Evolutionary conservation across 176 grass and related monocot genomes (phyloP), one percentile per base, ranked within the genome.

Genomic region (Puccinellia tenuiflora): DNA sequence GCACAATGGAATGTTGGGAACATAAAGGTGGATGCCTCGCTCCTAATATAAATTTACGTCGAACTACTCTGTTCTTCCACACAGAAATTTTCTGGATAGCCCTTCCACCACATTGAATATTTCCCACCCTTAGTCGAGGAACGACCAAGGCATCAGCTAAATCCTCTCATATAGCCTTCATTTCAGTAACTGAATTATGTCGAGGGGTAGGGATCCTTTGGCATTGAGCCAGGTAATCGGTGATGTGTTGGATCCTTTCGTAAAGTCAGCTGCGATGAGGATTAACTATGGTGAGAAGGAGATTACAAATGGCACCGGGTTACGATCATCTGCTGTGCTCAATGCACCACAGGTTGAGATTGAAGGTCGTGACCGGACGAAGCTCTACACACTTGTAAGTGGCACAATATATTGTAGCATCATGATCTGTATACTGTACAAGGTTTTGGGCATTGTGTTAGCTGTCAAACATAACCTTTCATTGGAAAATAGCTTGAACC

Each of bases 331-430:
- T 33, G 83, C 61, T 5, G 86, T 94, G 48, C 40, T 77, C 46
- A 82, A 76, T 88, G 85, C 84, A 75, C 96, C 93, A 10, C 81
- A 88, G 17, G 91, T 96, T 28, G 69, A 92, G 79, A 86, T 99
- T 51, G 87, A 81, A 86, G 92, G 96, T 24, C 83, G 20, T 47
- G 91, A 91, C 66, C 85, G 84, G 31, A 93, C 89, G 20, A 96
- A 76, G 77, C 91, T 99, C 53, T 99, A 96, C 81, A 99, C 96
- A 84, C 96, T 99, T 81, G 96, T 99, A 92, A 99, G 93, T 99
- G 47, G 54, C 81, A 60, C 38, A 68, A 80, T 85, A 83, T 37
- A 14, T 80, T 84, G 66, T 88, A 88, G 76, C 64, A 88, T 79
- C 59, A 82, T 79, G 86, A 69, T 79, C 59, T 68, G 20, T 54